phyloP scores from a whole-genome alignment of 768 basidiomycete species.

The Lentinula raphanica region DNA sequence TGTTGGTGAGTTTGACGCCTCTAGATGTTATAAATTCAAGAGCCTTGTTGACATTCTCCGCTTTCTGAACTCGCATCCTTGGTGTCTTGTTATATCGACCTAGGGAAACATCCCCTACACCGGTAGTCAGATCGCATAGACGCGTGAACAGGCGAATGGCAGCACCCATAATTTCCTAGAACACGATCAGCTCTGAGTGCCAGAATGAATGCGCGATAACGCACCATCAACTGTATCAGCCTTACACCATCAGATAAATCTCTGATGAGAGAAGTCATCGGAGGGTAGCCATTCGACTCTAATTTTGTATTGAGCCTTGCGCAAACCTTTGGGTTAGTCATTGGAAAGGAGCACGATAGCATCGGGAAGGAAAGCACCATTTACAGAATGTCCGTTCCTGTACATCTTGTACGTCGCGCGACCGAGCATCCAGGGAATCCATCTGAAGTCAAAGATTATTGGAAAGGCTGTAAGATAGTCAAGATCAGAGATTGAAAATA shows the following conservation, averaged over 20 bases:
- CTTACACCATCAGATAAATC: slow-evolving; percentile 95
- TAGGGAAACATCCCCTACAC: slow-evolving; percentile 77
- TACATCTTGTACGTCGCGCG: slow-evolving; percentile 62
- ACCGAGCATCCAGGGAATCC: slow-evolving; percentile 60
- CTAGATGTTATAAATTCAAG: slow-evolving; percentile 91
- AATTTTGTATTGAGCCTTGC: slow-evolving; percentile 93
- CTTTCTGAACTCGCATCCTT: slow-evolving; percentile 90
- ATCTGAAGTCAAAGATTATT: slow-evolving; percentile 22
- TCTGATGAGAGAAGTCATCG: slow-evolving; percentile 83
- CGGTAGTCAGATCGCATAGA: slow-evolving; percentile 1
- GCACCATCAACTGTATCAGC: slow-evolving; percentile 90
- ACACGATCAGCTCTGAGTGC: slow-evolving; percentile 3
- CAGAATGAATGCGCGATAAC: slow-evolving; percentile 13
- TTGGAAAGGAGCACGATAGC: neutral
- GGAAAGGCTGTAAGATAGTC: neutral
- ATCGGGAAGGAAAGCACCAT: slow-evolving; percentile 47
- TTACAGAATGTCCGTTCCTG: slow-evolving; percentile 88
- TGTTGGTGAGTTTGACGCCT: slow-evolving; percentile 95
- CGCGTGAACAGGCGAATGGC: neutral
- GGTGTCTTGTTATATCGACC: slow-evolving; percentile 93
- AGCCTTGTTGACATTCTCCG: slow-evolving; percentile 97
- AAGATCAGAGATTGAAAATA: neutral
- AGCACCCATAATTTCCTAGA: slow-evolving; percentile 93
- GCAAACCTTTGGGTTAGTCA: neutral
- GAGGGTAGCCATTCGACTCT: slow-evolving; percentile 75